Evolutionary conservation across 1,284 basidiomycete genomes (phyloP), one percentile per base, ranked within the genome.

Genomic region (Blastosporella zonata): DNA sequence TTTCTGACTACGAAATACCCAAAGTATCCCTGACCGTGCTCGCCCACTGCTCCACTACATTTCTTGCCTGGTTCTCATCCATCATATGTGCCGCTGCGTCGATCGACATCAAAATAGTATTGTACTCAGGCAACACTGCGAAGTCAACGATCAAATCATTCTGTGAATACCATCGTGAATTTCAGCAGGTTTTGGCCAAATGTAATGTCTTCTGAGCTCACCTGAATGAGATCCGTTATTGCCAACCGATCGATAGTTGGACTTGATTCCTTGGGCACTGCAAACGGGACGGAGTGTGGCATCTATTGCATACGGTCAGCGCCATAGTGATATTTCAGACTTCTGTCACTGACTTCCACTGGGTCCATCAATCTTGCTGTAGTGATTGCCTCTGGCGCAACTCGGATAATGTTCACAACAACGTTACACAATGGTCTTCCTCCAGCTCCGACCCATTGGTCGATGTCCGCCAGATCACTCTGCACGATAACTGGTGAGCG

Each of bases 111-210:
- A 65, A 59, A 15, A 75, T 58, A 10, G 60, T 58, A 47, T 74
- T 65, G 6, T 59, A 46, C 34, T 56, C 43, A 15, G 60, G 60
- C 18, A 65, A 34, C 17, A 67, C 62, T 3, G 68, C 62, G 46
- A 77, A 70, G 40, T 76, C 74, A 23, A 76, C 54, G 56, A 75
- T 67, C 15, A 75, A 52, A 50, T 77, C 72, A 49, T 75, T 54
- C 55, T 57, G 29, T 38, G 22, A 3, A 28, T n/a, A 8, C 8
- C 29, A 27, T 9, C 25, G 25, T 27, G 9, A 15, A 4, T 12
- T n/a, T 49, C 10, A 46, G 35, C 21, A 6, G 2, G 25, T 9
- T 9, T 18, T 15, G 20, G 12, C 21, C 13, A 12, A 31, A 7
- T 9, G 17, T 18, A 21, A 39, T 3, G 17, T 4, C 21, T 17